Conservation (phyloP, 208 protist species). For the Crithidia bombi region DNA sequence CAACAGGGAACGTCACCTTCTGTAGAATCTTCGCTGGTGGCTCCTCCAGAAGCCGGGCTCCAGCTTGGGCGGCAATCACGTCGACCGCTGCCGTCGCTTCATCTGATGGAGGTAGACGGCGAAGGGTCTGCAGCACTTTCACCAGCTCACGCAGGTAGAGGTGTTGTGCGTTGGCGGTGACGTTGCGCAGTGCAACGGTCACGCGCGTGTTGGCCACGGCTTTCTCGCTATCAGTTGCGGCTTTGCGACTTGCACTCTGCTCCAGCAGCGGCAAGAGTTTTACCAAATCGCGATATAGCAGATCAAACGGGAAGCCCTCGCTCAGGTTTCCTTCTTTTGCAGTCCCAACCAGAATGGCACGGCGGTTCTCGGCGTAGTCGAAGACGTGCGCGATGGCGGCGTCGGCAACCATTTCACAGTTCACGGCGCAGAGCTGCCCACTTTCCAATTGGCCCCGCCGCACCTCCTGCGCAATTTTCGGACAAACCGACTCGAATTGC, state of each 20-base stretch:
- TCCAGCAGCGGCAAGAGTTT: slow-evolving; percentile 57
- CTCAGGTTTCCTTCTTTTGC: not conserved
- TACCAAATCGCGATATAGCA: slow-evolving; percentile 22
- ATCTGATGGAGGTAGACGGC: slow-evolving; percentile 41
- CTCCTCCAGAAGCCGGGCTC: slow-evolving; percentile 17
- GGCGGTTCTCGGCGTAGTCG: slow-evolving; percentile 31
- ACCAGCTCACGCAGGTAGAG: slow-evolving; percentile 44
- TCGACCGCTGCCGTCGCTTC: slow-evolving; percentile 35
- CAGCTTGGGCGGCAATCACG: slow-evolving; percentile 29
- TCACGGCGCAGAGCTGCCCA: too few species aligned
- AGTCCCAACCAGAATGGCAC: not conserved
- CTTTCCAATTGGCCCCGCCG: too few species aligned
- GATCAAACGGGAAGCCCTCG: slow-evolving; percentile 27
- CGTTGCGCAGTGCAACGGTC: slow-evolving; percentile 20
- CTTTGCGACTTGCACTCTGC: slow-evolving; percentile 24
- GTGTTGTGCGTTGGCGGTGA: slow-evolving; percentile 9
- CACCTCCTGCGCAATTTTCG: slow-evolving; percentile 27
- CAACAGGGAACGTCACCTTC: slow-evolving; percentile 37
- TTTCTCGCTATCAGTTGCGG: slow-evolving; percentile 1
- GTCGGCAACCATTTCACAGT: slow-evolving; percentile 26
- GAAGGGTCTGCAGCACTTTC: slow-evolving; percentile 54
- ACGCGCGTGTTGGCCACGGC: slow-evolving; percentile 14
- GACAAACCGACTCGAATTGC: slow-evolving; percentile 11
- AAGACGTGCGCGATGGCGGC: slow-evolving; percentile 34
- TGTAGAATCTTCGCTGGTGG: not conserved